Conservation (phyloP, 306 rosid genomes). For the Chamaecrista fasciculata region DNA sequence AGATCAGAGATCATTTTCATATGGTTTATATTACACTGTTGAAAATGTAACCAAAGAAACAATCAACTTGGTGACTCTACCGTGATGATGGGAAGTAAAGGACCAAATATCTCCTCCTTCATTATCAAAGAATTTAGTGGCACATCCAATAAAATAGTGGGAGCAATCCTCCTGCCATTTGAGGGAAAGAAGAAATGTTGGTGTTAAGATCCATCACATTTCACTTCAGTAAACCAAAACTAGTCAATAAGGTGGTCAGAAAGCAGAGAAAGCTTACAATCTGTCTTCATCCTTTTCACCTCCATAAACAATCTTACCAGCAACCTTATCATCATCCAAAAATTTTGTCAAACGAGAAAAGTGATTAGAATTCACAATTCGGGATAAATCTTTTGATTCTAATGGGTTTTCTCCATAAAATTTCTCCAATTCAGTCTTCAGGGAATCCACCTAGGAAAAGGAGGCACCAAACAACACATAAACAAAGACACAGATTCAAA, state of each 20-base stretch:
- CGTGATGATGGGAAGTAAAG: constrained; percentile 87
- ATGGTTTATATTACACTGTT: constrained; percentile 4
- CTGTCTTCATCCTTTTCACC: constrained; percentile 72
- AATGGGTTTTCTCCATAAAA: constrained; percentile 78
- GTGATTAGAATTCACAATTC: constrained; percentile 82
- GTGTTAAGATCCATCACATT: constrained; percentile 17
- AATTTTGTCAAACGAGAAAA: constrained; percentile 77
- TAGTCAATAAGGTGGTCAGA: constrained; percentile 3
- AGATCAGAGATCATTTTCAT: not conserved
- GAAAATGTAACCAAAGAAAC: constrained; percentile 5
- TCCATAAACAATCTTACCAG: constrained; percentile 83
- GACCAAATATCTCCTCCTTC: constrained; percentile 96
- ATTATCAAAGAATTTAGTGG: constrained; percentile 77
- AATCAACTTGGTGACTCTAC: constrained; percentile 37
- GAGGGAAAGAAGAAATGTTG: constrained; percentile 24
- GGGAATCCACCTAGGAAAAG: constrained; percentile 61
- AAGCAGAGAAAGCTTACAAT: constrained; percentile 58
- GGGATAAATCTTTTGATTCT: constrained; percentile 88
- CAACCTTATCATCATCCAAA: constrained; percentile 87
- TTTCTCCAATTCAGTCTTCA: constrained; percentile 68
- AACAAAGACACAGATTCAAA: constrained; percentile 8
- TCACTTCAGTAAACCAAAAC: constrained; percentile 16
- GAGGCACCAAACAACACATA: constrained; percentile 28
- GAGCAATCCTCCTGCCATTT: constrained; percentile 72
- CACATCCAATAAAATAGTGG: constrained; percentile 84